These are phyloP conservation scores for Backusella australiensis DNA, from an alignment of 192 early-diverging fungal genomes.

Conservation along the genomic window DNA sequence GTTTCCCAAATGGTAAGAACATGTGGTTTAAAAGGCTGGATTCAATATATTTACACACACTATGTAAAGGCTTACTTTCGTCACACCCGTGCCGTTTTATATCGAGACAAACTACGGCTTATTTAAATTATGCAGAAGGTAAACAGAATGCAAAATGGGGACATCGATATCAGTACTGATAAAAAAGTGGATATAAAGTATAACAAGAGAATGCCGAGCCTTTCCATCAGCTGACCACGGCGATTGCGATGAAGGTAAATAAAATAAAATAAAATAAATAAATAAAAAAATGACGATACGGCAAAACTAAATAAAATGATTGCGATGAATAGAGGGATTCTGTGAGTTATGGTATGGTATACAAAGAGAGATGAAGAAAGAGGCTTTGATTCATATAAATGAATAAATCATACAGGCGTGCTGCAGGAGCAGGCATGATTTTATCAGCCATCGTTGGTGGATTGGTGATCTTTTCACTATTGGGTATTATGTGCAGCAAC, in stretches of 20 bases:
- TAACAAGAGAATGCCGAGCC: slow-evolving; percentile 30
- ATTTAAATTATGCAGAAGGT: slow-evolving; percentile 31
- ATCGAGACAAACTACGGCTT: slow-evolving; percentile 35
- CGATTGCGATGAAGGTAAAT: slow-evolving; percentile 31
- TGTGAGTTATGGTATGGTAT: slow-evolving; percentile 32
- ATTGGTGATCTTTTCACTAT: slow-evolving; percentile 20
- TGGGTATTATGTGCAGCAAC: slow-evolving; percentile 31
- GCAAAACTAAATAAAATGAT: not conserved
- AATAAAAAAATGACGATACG: not conserved
- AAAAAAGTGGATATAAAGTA: not conserved
- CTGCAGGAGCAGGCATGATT: slow-evolving; percentile 30
- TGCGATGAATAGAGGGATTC: slow-evolving; percentile 22
- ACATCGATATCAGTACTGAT: not conserved
- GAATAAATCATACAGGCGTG: slow-evolving; percentile 13
- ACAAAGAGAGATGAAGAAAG: not conserved
- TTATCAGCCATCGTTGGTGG: slow-evolving; percentile 30
- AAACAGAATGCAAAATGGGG: not conserved
- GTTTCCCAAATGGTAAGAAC: slow-evolving; percentile 34
- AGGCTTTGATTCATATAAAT: not conserved
- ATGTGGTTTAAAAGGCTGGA: too few relatives aligned
- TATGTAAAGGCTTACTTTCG: slow-evolving; percentile 31
- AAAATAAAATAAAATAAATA: not conserved
- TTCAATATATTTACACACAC: not conserved
- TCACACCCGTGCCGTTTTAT: slow-evolving; percentile 31
- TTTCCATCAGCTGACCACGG: slow-evolving; percentile 28